phyloP scores from a whole-genome alignment of 331 rosid genomes.

The Rhamnella rubrinervis region DNA sequence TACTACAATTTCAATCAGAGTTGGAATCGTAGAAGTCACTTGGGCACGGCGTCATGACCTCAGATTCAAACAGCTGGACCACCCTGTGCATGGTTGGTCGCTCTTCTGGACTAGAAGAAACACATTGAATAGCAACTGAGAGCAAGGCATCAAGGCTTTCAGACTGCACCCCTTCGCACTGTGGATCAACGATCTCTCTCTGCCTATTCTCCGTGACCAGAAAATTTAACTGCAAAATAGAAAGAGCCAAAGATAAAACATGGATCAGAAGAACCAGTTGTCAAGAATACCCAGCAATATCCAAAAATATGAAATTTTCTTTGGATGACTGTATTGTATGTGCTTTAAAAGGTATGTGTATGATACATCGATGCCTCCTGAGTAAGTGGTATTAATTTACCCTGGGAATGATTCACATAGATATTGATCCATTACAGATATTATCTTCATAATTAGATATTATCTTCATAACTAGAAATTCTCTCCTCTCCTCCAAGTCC shows the following conservation, averaged over 20 bases:
- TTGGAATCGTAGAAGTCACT: constrained; percentile 90
- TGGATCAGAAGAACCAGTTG: constrained; percentile 14
- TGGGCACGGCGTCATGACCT: constrained; percentile 97
- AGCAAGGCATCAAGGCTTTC: constrained; percentile 94
- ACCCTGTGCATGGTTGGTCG: constrained; percentile 98
- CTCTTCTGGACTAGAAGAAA: constrained; percentile 89
- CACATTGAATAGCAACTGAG: constrained; percentile 78
- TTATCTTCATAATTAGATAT: too few relatives aligned
- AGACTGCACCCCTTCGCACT: constrained; percentile 78
- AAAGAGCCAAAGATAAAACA: constrained; percentile 17
- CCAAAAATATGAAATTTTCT: not conserved
- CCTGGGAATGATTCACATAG: too few relatives aligned
- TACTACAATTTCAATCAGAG: constrained; percentile 58
- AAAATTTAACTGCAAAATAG: constrained; percentile 75
- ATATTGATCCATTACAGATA: too few relatives aligned
- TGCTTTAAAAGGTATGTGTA: too few relatives aligned
- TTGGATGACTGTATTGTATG: too few relatives aligned
- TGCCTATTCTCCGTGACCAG: constrained; percentile 72
- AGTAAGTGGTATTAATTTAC: too few relatives aligned
- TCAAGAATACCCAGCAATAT: constrained; percentile 4
- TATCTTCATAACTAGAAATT: too few relatives aligned
- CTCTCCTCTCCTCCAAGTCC: too few relatives aligned
- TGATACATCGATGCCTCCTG: too few relatives aligned
- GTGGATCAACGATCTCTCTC: constrained; percentile 81
- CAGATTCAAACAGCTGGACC: constrained; percentile 91